Conservation (phyloP, 208 protist genomes). For the Spironucleus salmonicida region DNA sequence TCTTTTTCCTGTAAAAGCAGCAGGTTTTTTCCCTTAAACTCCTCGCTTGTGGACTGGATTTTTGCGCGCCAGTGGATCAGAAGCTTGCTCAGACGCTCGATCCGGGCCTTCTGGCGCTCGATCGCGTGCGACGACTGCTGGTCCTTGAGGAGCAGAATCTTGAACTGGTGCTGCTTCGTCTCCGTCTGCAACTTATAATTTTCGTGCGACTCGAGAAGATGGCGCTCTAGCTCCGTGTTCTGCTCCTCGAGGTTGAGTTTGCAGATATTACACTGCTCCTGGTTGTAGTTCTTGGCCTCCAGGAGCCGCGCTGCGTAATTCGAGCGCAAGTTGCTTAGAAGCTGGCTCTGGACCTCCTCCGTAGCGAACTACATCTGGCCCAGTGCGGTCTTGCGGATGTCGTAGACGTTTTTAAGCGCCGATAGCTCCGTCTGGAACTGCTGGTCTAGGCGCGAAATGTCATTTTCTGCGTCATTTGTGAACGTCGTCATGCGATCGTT, state of each 20-base stretch:
- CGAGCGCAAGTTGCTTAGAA: not conserved
- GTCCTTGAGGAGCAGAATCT: conserved; percentile 14
- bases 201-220: conserved; percentile 15
- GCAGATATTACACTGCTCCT: conserved; percentile 5
- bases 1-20: conserved; percentile 14
- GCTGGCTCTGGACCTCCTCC: not conserved
- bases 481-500: not conserved
- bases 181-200: conserved; percentile 9
- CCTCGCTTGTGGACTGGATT: conserved; percentile 3
- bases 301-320: not conserved
- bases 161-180: conserved; percentile 26
- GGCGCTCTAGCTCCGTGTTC: conserved; percentile 13
- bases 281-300: not conserved
- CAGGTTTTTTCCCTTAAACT: conserved; percentile 14
- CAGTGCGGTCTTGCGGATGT: not conserved
- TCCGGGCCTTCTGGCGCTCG: not conserved
- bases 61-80: not conserved
- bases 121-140: conserved; percentile 14
- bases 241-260: not conserved
- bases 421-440: conserved; percentile 4
- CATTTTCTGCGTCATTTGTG: not conserved
- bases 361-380: not conserved
- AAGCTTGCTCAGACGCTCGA: not conserved
- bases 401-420: not conserved
- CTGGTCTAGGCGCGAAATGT: not conserved